Percentiles rank a stretch among this genome's conserved stretches.
Evolutionary conservation across 352 stramenopile species (phyloP).

Genomic region (Pythium sukuiense): DNA sequence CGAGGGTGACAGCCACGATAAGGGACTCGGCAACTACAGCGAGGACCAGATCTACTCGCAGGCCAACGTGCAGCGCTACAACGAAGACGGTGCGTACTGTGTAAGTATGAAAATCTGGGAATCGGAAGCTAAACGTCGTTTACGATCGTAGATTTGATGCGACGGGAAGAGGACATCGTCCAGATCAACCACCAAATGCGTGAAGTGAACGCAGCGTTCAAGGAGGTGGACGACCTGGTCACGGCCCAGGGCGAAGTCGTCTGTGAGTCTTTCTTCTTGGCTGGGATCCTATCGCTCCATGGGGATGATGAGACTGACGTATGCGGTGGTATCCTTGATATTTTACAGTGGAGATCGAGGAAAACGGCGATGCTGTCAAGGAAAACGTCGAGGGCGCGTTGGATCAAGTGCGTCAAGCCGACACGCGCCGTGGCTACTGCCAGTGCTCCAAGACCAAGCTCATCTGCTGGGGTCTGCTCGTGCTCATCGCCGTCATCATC

Average conservation of each 20-base stretch:
- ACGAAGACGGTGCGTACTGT: conserved; percentile 35
- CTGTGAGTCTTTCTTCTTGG: conserved; percentile 11
- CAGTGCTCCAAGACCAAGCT: conserved; percentile 34
- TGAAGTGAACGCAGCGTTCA: conserved; percentile 43
- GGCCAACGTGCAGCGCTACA: conserved; percentile 37
- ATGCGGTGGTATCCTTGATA: background rate
- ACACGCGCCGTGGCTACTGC: conserved; percentile 36
- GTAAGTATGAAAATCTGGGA: background rate
- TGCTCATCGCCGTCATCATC: conserved; percentile 28
- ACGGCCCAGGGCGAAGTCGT: conserved; percentile 39
- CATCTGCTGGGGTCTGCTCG: conserved; percentile 28
- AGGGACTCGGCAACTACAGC: conserved; percentile 32
- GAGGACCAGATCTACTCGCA: conserved; percentile 46
- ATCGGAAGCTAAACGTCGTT: background rate
- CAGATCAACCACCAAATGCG: conserved; percentile 46
- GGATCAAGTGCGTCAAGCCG: conserved; percentile 34
- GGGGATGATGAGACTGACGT: background rate
- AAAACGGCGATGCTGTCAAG: conserved; percentile 27
- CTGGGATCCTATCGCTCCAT: too few species aligned
- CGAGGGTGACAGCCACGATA: conserved; percentile 11
- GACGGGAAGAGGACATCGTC: conserved; percentile 42
- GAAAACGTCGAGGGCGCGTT: conserved; percentile 33
- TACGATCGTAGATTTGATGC: conserved; percentile 27
- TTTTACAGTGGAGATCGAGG: conserved; percentile 31
- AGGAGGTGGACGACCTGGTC: conserved; percentile 39